phyloP scores from a whole-genome alignment of 768 basidiomycete species.

The Pisolithus microcarpus region DNA sequence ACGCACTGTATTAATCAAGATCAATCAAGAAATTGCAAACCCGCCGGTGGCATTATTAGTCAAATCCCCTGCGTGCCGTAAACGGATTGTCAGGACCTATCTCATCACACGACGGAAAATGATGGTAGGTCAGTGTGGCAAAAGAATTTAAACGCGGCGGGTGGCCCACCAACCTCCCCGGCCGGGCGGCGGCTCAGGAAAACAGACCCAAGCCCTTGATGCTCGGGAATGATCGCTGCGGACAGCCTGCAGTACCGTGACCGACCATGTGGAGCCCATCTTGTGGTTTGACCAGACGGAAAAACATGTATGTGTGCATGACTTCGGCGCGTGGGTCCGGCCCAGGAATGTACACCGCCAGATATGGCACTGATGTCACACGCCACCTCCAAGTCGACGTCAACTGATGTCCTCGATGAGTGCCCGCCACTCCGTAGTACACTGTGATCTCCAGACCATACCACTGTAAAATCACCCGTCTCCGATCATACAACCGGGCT shows the following conservation, averaged over 20 bases:
- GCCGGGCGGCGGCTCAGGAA: background rate
- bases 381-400: conserved; percentile 11
- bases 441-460: too few relatives aligned
- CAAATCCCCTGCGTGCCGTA: conserved; percentile 31
- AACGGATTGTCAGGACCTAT: conserved; percentile 12
- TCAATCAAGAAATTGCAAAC: conserved; percentile 20
- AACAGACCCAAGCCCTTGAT: background rate
- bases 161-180: background rate
- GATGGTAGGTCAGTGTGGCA: conserved; percentile 10
- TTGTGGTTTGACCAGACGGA: background rate
- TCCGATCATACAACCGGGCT: too few relatives aligned
- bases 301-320: background rate
- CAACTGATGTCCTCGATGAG: too few relatives aligned
- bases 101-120: conserved; percentile 5
- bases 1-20: conserved; percentile 24
- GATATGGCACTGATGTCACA: conserved; percentile 22
- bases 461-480: too few relatives aligned
- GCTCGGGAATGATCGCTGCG: background rate
- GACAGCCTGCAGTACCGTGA: background rate
- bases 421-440: too few relatives aligned
- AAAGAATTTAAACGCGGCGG: conserved; percentile 1
- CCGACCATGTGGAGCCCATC: background rate
- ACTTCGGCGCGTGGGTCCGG: background rate
- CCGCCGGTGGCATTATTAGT: conserved; percentile 26
- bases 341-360: conserved; percentile 16